Evolutionary conservation across 2,329 filamentous ascomycete genomes (phyloP).

Genomic region (Botrytis galanthina): DNA sequence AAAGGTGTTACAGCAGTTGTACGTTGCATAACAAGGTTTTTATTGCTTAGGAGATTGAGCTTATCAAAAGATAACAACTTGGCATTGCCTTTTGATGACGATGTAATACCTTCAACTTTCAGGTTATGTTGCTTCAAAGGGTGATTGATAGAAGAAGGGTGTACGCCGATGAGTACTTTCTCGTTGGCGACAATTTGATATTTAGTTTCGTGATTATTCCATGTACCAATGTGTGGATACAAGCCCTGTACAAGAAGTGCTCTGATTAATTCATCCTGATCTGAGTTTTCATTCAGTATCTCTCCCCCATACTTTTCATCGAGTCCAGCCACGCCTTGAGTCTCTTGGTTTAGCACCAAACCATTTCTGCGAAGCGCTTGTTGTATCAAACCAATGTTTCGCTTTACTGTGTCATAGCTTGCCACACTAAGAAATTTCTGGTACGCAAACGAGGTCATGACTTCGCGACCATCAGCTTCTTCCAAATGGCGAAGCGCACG

Average conservation of each 20-base stretch:
- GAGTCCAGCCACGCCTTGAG: constrained; percentile 9
- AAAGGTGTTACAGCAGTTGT: constrained; percentile 21
- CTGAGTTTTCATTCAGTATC: constrained; percentile 46
- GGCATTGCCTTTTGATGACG: background rate
- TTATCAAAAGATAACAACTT: background rate
- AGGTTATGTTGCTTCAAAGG: background rate
- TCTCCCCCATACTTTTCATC: constrained; percentile 35
- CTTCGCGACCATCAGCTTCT: constrained; percentile 19
- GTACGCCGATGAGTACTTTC: background rate
- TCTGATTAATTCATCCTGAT: constrained; percentile 45
- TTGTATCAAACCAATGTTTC: background rate
- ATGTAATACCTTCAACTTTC: background rate
- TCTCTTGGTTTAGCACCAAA: background rate
- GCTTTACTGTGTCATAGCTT: background rate
- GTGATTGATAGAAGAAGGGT: constrained; percentile 17
- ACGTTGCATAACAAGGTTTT: constrained; percentile 2
- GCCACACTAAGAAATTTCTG: constrained; percentile 37
- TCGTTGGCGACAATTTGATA: background rate
- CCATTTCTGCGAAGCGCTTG: constrained; percentile 1
- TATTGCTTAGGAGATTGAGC: background rate
- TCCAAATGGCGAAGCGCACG: constrained; percentile 40
- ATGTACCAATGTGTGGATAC: constrained; percentile 45
- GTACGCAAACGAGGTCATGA: constrained; percentile 1
- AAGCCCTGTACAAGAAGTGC: constrained; percentile 46
- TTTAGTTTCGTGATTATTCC: background rate